Base-by-base conservation (phyloP, 2,329 filamentous ascomycete species). In the Ascocoryne sarcoides region DNA sequence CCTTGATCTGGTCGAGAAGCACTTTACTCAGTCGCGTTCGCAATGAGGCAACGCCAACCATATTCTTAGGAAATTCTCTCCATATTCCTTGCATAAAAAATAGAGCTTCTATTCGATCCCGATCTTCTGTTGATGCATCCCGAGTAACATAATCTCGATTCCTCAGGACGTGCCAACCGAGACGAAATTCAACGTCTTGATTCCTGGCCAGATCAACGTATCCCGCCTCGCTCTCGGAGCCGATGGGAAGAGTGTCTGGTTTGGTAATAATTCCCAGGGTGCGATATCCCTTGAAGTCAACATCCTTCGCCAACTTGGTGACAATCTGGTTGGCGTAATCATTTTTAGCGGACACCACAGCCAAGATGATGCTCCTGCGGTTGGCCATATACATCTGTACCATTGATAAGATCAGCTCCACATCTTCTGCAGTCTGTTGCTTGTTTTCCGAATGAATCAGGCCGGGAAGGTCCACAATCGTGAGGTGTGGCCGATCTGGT, bases 141-240 rank as follows among this genome's bases (percentile, higher is more conserved):
- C 31, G 17, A 18, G 10, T 12, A 16, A 31, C 28, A 19, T 19
- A 38, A 18, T 39, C n/a, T 16, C 29, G 30, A 46, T 73, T 74
- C 19, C 60, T 62, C 1, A 75, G 54, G 1, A 73, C 64, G 32
- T 74, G 70, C 68, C 70, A 76, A 0, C 71, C 71, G 0, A 73
- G 65, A 0, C 60, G 54, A 14, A 75, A 65, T 3, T 63, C 52
- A 0, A 70, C 60, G 7, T 71, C 62, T 2, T 59, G 48, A 37
- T 73, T 73, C 37, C 55, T 52, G 0, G 67, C 68, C 0, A 73
- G 55, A 0, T 58, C 54, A 1, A 67, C 26, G 35, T 62, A 71
- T 3, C 54, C 36, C 0, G 41, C 39, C 43, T 71, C 65, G 14
- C 54, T 60, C 1, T 58, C 62, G 0, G 66, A 67, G 0, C 60